Conservation (phyloP, 345 rosid species). For the Rhizophora apiculata region DNA sequence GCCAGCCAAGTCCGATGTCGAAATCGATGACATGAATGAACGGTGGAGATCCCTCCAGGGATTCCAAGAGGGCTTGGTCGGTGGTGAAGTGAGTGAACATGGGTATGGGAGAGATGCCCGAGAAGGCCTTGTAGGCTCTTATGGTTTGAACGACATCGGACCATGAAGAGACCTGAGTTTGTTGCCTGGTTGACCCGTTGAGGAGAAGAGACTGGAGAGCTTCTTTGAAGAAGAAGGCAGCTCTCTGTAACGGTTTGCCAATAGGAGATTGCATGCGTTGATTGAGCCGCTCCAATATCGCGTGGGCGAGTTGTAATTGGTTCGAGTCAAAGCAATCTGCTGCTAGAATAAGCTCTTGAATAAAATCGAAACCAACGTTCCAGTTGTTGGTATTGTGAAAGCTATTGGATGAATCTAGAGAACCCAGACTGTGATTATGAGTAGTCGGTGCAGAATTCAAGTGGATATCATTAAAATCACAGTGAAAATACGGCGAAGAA, state of each 20-base stretch:
- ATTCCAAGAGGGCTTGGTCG: slow-evolving; percentile 81
- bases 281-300: slow-evolving; percentile 73
- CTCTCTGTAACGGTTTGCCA: slow-evolving; percentile 78
- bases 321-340: slow-evolving; percentile 80
- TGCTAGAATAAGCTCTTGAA: slow-evolving; percentile 75
- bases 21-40: slow-evolving; percentile 83
- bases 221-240: slow-evolving; percentile 89
- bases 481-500: slow-evolving; percentile 19
- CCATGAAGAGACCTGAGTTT: slow-evolving; percentile 50
- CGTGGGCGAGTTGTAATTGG: slow-evolving; percentile 70
- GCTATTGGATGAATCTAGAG: slow-evolving; percentile 27
- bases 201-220: slow-evolving; percentile 66
- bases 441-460: slow-evolving; percentile 29
- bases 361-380: slow-evolving; percentile 41
- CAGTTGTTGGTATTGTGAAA: slow-evolving; percentile 19
- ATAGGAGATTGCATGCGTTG: slow-evolving; percentile 52
- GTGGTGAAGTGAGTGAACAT: slow-evolving; percentile 86
- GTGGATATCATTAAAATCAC: slow-evolving; percentile 53
- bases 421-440: slow-evolving; percentile 3
- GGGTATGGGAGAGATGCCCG: slow-evolving; percentile 77
- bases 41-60: slow-evolving; percentile 49
- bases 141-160: slow-evolving; percentile 71
- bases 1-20: slow-evolving; percentile 89
- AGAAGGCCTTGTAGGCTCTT: slow-evolving; percentile 63
- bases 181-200: slow-evolving; percentile 37